These are phyloP conservation scores for Raffaelea arxii DNA, from an alignment of 2,329 filamentous ascomycete species.

Conservation along the genomic window DNA sequence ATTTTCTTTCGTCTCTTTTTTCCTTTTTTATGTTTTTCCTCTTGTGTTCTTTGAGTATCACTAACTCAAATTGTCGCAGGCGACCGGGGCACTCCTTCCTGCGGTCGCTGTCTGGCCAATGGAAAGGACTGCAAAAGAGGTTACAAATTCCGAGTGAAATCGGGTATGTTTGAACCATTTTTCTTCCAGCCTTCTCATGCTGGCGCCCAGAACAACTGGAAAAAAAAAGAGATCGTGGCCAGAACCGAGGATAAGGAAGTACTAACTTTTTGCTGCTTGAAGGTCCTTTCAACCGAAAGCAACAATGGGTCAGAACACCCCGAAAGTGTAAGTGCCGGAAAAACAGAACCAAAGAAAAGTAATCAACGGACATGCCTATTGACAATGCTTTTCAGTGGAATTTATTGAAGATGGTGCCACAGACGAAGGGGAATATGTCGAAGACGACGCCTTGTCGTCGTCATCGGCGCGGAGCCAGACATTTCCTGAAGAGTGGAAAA, in stretches of 20 bases:
- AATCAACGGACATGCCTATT: neutral
- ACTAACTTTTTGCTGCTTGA: neutral
- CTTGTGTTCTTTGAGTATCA: neutral
- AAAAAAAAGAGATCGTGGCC: neutral
- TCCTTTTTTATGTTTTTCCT: neutral
- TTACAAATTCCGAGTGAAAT: slow-evolving; percentile 23
- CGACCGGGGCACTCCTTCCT: slow-evolving; percentile 26
- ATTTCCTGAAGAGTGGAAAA: neutral
- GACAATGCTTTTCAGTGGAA: slow-evolving; percentile 4
- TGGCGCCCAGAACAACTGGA: neutral
- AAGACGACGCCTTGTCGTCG: slow-evolving; percentile 4
- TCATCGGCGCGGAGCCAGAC: neutral
- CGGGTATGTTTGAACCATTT: slow-evolving; percentile 10
- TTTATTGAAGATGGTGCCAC: slow-evolving; percentile 9
- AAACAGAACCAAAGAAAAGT: neutral
- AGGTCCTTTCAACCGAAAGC: slow-evolving; percentile 19
- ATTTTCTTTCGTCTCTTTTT: neutral
- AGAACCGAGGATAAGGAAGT: no score
- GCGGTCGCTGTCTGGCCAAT: slow-evolving; percentile 20
- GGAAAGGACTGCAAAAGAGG: slow-evolving; percentile 19
- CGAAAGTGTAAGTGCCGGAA: slow-evolving; percentile 15
- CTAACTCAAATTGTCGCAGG: slow-evolving; percentile 17
- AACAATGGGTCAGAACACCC: slow-evolving; percentile 24
- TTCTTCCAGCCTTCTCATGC: neutral
- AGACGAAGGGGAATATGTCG: slow-evolving; percentile 6